Evolutionary conservation across 352 stramenopile genomes (phyloP).

Genomic region (Plasmopara viticola): DNA sequence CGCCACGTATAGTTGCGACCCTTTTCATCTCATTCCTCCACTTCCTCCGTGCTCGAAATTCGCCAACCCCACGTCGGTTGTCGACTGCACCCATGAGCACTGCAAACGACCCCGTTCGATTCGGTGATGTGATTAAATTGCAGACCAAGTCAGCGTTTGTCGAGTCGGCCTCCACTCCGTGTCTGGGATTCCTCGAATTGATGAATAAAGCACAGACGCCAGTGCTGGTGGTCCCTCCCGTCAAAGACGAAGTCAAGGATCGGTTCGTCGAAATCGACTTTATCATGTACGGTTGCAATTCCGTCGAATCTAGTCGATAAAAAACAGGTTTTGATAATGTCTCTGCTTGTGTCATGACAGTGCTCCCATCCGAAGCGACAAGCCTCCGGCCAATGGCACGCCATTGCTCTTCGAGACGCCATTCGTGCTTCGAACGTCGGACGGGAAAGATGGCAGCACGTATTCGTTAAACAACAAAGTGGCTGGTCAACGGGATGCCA

Average conservation of each 20-base stretch:
- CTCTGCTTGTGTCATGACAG: conserved; percentile 6
- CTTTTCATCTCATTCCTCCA: conserved; percentile 21
- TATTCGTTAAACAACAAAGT: conserved; percentile 83
- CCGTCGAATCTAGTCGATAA: not conserved
- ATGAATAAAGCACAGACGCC: conserved; percentile 30
- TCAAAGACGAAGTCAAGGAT: conserved; percentile 35
- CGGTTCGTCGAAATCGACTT: conserved; percentile 56
- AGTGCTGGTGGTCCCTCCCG: conserved; percentile 48
- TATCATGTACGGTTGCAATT: conserved; percentile 44
- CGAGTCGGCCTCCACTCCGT: conserved; percentile 6
- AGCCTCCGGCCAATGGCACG: conserved; percentile 36
- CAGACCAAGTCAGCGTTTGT: conserved; percentile 32
- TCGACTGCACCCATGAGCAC: conserved; percentile 22
- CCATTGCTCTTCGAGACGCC: conserved; percentile 57
- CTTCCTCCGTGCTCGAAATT: conserved; percentile 17
- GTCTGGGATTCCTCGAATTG: conserved; percentile 49
- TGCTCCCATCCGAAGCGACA: conserved; percentile 40
- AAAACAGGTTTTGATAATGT: not conserved
- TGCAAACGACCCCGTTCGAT: conserved; percentile 31
- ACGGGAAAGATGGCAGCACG: conserved; percentile 34
- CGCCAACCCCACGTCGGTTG: no score
- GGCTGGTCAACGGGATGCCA: conserved; percentile 34
- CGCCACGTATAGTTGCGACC: not conserved
- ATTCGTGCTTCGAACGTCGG: conserved; percentile 61
- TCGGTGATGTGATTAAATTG: conserved; percentile 51